Evolutionary conservation across 805 yeast genomes (phyloP).

Genomic region (Ogataea trehalophila): DNA sequence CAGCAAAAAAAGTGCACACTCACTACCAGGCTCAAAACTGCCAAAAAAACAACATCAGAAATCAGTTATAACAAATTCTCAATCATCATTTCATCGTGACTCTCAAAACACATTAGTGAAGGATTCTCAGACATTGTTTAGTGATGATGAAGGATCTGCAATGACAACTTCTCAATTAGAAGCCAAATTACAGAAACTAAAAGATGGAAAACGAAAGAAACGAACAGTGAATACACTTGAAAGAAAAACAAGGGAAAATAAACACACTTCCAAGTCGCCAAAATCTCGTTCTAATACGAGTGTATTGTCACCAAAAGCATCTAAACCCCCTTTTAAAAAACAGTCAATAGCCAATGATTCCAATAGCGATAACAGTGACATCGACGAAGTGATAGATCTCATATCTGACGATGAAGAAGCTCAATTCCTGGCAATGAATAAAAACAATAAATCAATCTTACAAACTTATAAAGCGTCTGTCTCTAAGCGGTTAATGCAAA

Average conservation of each 20-base stretch:
- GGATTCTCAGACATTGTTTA: constrained; percentile 16
- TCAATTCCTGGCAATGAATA: constrained; percentile 3
- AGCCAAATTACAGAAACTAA: not conserved
- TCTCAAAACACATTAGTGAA: constrained; percentile 13
- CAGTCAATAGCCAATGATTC: not conserved
- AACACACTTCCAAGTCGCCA: not conserved
- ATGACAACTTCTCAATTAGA: not conserved
- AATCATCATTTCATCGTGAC: not conserved
- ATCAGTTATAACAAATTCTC: constrained; percentile 1
- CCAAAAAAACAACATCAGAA: not conserved
- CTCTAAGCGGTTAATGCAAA: constrained; percentile 11
- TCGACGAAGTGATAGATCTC: not conserved
- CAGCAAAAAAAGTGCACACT: not conserved
- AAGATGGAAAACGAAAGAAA: not conserved
- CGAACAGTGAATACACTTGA: not conserved
- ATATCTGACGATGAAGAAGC: constrained; percentile 5
- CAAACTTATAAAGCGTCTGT: constrained; percentile 11
- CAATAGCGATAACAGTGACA: not conserved
- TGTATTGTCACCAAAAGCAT: too few species aligned
- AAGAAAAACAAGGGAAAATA: not conserved
- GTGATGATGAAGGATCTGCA: constrained; percentile 16
- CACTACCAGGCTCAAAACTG: too few species aligned
- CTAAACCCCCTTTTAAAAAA: not conserved
- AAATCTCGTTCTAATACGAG: too few species aligned
- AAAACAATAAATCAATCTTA: constrained; percentile 2